Evolutionary conservation across 345 rosid species (phyloP).

Genomic region (Arabidopsis arenosa): DNA sequence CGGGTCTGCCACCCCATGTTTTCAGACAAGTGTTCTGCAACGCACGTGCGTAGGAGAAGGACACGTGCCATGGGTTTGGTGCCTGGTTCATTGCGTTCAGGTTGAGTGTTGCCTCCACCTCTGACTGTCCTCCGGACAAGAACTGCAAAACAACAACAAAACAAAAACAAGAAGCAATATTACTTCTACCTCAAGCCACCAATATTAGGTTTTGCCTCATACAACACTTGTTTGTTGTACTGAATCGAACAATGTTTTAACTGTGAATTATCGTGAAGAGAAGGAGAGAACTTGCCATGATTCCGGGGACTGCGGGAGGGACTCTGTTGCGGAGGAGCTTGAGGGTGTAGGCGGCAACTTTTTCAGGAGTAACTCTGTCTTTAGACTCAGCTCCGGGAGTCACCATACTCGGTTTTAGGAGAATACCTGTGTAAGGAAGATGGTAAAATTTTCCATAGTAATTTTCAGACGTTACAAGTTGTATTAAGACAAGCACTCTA

Average conservation of each 20-base stretch:
- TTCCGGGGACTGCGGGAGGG: conserved; percentile 95
- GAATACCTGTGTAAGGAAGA: conserved; percentile 50
- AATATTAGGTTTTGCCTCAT: conserved; percentile 10
- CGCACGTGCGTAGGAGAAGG: conserved; percentile 97
- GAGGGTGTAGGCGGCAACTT: conserved; percentile 92
- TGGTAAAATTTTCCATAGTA: neutral
- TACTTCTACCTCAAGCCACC: conserved; percentile 23
- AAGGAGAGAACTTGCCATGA: conserved; percentile 72
- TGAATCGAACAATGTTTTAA: neutral
- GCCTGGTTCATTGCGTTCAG: conserved; percentile 95
- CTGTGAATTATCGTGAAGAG: neutral
- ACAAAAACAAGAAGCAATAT: neutral
- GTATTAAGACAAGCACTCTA: neutral
- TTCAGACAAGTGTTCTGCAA: conserved; percentile 95
- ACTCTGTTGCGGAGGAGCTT: conserved; percentile 85
- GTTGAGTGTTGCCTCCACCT: conserved; percentile 96
- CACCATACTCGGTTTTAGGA: conserved; percentile 98
- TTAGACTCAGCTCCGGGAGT: conserved; percentile 98
- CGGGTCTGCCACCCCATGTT: conserved; percentile 90
- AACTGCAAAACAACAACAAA: conserved; percentile 55
- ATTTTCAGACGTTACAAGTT: neutral
- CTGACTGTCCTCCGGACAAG: conserved; percentile 99
- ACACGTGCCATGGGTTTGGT: conserved; percentile 94
- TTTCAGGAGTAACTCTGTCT: conserved; percentile 78
- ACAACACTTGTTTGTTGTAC: neutral